Conservation (phyloP, 768 basidiomycete genomes). For the Candolleomyces efflorescens region DNA sequence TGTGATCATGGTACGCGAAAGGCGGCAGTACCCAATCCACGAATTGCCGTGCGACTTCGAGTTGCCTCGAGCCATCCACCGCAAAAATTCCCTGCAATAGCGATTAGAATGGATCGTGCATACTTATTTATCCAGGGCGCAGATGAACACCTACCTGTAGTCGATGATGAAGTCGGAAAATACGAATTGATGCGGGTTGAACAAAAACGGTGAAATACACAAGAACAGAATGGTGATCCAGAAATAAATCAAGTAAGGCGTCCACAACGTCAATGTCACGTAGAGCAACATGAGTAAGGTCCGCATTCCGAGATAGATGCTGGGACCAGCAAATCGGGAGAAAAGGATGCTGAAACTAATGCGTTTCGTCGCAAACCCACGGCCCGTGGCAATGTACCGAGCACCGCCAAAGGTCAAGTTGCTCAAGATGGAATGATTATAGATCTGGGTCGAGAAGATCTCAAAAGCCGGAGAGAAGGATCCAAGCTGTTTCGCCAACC, state of each 20-base stretch:
- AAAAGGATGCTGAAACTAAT: constrained; percentile 94
- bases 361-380: constrained; percentile 96
- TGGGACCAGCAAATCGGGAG: constrained; percentile 99
- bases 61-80: constrained; percentile 99
- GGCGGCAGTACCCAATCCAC: constrained; percentile 99
- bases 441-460: constrained; percentile 97
- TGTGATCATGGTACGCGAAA: constrained; percentile 95
- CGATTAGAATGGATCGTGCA: no score
- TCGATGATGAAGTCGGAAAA: constrained; percentile 97
- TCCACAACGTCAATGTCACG: constrained; percentile 88
- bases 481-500: constrained; percentile 89
- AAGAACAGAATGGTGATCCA: constrained; percentile 96
- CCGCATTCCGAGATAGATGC: constrained; percentile 98
- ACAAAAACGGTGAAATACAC: constrained; percentile 95
- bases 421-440: constrained; percentile 94
- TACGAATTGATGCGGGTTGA: constrained; percentile 99
- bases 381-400: constrained; percentile 96
- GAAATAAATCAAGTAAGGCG: constrained; percentile 96
- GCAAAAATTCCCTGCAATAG: constrained; percentile 95
- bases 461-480: constrained; percentile 96
- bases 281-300: constrained; percentile 89
- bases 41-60: constrained; percentile 95
- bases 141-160: constrained; percentile 67
- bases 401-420: constrained; percentile 98
- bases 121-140: no score